Percentiles rank a stretch among this genome's conserved stretches.
Evolutionary conservation across 495 filamentous ascomycete species (phyloP).

Genomic region (Podospora appendiculata): DNA sequence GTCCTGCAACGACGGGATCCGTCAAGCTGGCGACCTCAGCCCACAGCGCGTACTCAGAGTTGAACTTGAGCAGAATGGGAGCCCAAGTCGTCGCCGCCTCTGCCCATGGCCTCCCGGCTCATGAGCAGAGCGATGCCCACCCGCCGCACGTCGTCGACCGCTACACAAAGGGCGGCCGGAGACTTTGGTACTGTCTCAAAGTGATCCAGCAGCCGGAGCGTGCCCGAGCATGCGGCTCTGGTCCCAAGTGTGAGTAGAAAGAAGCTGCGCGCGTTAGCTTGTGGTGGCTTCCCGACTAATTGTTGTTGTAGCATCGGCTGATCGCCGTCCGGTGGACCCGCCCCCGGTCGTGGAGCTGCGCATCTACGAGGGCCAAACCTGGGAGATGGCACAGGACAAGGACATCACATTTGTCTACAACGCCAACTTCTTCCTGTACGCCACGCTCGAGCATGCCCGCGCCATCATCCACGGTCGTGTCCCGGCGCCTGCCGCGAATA

Average conservation of each 20-base stretch:
- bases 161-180: conserved; percentile 69
- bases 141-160: conserved; percentile 32
- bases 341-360: conserved; percentile 92
- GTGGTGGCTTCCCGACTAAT: conserved; percentile 9
- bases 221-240: conserved; percentile 91
- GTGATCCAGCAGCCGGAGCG: conserved; percentile 94
- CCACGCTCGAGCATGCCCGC: conserved; percentile 81
- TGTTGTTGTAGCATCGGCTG: conserved; percentile 65
- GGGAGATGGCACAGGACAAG: conserved; percentile 50
- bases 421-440: conserved; percentile 96
- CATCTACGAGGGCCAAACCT: conserved; percentile 69
- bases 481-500: conserved; percentile 51
- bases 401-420: conserved; percentile 91
- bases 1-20: neutral
- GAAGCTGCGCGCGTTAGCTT: neutral
- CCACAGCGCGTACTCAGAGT: neutral
- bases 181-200: conserved; percentile 71
- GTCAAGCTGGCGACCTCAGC: neutral
- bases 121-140: conserved; percentile 10
- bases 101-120: conserved; percentile 16
- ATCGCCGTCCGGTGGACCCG: conserved; percentile 93
- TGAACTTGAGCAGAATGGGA: conserved; percentile 15
- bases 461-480: conserved; percentile 77
- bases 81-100: conserved; percentile 21
- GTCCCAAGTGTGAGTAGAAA: conserved; percentile 74